phyloP scores from a whole-genome alignment of 345 rosid species.

The Eucalyptus microcorys region DNA sequence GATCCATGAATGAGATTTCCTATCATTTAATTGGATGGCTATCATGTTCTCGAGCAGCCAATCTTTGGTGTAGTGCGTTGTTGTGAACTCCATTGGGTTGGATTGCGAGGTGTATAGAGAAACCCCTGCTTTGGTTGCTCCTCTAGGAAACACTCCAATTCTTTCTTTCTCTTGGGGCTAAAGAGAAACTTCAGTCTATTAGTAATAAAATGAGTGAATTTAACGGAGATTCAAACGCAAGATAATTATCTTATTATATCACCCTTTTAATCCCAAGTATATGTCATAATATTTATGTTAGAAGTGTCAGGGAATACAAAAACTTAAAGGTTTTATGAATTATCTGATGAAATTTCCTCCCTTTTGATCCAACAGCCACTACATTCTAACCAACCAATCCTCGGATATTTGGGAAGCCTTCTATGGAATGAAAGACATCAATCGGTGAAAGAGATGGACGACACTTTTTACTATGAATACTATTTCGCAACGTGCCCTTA shows the following conservation, averaged over 20 bases:
- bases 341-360: background rate
- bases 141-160: background rate
- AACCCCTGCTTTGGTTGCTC: background rate
- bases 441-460: background rate
- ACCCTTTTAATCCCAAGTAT: background rate
- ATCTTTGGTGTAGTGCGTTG: background rate
- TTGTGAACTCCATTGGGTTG: background rate
- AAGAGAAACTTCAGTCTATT: background rate
- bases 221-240: background rate
- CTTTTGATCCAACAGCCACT: background rate
- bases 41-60: background rate
- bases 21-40: background rate
- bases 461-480: background rate
- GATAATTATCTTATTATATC: background rate
- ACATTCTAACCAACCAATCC: background rate
- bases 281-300: background rate
- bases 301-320: background rate
- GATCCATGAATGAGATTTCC: background rate
- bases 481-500: background rate
- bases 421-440: background rate
- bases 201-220: background rate
- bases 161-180: background rate
- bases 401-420: background rate
- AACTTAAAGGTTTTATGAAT: background rate
- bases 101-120: background rate